Evolutionary conservation across 2,329 filamentous ascomycete genomes (phyloP), one percentile per base, ranked within the genome.

Genomic region (Fusarium globosum): DNA sequence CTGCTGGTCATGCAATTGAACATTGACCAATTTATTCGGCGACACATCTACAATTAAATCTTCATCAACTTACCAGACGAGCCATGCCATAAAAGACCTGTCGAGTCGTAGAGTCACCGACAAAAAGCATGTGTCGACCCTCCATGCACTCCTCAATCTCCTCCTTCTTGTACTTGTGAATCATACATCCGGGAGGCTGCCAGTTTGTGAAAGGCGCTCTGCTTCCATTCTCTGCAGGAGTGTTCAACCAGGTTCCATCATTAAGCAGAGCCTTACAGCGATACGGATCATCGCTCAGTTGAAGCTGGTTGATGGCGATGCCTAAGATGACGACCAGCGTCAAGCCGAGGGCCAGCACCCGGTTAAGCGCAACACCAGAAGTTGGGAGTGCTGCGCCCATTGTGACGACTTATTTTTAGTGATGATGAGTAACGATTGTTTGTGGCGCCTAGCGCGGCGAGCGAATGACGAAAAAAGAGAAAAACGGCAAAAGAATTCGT

Each of bases 131-230:
- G 52, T 84, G 85, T 33, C 85, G 85, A 28, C 83, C 81, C 20
- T 81, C 80, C 36, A 90, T 83, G 75, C 91, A 92, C 58, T 81
- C 79, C 35, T 81, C 79, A 58, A 91, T 84, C 52, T 89, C 87
- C 30, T 84, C 79, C 23, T 80, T 78, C 36, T 84, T 83, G 80
- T 91, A 91, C 68, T 86, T 82, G 69, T 88, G 86, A 79, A 91
- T 83, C 66, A 88, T 86, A 79, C 90, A 92, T 39, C 88, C 88
- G 28, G 83, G 83, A 9, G 89, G 87, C 68, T 90, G 87, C 90
- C 90, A 92, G 71, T 85, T 83, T 45, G 83, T 80, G 69, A 85
- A 86, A 8, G 78, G 58, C 77, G 73, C 48, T 76, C 64, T 68
- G 73, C 74, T 73, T 74, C 77, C 76, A 75, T 79, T 75, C 42